These are phyloP conservation scores for Botrytis sinoallii DNA, from an alignment of 2,329 filamentous ascomycete genomes.

Conservation along the genomic window DNA sequence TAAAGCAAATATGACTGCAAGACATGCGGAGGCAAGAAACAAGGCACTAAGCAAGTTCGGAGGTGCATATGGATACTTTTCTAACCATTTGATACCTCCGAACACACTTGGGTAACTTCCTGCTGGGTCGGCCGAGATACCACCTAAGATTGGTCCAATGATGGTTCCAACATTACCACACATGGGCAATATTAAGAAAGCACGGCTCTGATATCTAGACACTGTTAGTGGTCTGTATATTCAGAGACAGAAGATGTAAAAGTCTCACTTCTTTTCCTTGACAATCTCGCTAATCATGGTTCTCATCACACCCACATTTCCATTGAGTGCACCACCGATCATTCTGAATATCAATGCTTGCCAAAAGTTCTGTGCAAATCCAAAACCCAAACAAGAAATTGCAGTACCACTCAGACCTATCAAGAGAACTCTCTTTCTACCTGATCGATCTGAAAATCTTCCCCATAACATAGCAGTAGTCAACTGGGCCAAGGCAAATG, in stretches of 20 bases:
- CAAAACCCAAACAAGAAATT: conserved; percentile 64
- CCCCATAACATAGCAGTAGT: conserved; percentile 69
- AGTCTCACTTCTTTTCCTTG: conserved; percentile 58
- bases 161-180: conserved; percentile 61
- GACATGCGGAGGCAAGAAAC: conserved; percentile 36
- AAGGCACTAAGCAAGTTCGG: conserved; percentile 43
- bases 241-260: background rate
- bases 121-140: conserved; percentile 45
- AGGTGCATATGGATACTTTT: conserved; percentile 45
- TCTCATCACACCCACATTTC: conserved; percentile 71
- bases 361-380: conserved; percentile 60
- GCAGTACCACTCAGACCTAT: conserved; percentile 63
- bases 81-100: conserved; percentile 42
- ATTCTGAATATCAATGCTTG: conserved; percentile 58
- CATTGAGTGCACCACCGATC: conserved; percentile 64
- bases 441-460: conserved; percentile 57
- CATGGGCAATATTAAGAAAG: conserved; percentile 52
- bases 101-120: conserved; percentile 40
- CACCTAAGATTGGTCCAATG: conserved; percentile 44
- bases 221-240: background rate
- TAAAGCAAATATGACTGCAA: conserved; percentile 40
- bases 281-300: conserved; percentile 73
- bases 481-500: conserved; percentile 66
- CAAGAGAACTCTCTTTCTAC: conserved; percentile 56
- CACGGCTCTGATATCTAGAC: conserved; percentile 41